These are phyloP conservation scores for Suaeda aralocaspica DNA, from an alignment of 148 eudicot species.

Conservation along the genomic window DNA sequence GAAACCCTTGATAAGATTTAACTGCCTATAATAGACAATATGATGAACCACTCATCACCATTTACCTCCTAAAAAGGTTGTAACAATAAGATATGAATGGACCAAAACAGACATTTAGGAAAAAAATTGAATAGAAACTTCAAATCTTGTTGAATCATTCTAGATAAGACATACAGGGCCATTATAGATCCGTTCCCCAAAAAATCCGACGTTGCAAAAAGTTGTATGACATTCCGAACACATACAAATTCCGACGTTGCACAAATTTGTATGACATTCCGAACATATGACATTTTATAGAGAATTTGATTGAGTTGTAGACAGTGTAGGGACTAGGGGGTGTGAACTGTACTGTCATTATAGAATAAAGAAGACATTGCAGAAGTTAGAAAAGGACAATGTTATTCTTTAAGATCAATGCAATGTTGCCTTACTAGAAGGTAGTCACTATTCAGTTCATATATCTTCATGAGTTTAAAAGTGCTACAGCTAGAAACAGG, in stretches of 20 bases:
- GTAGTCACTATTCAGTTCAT: too few relatives aligned
- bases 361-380: background rate
- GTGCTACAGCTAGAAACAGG: too few relatives aligned
- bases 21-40: slow-evolving; percentile 4
- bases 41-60: background rate
- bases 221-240: background rate
- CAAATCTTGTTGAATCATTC: too few relatives aligned
- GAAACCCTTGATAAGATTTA: background rate
- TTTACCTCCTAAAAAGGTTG: background rate
- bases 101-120: background rate
- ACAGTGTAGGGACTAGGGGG: too few relatives aligned
- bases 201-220: too few relatives aligned
- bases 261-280: background rate
- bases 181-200: background rate
- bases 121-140: background rate
- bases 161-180: too few relatives aligned
- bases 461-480: background rate
- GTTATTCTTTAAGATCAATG: background rate
- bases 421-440: background rate
- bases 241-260: background rate
- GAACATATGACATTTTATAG: background rate
- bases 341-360: background rate
- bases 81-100: background rate
- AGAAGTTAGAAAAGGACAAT: background rate
- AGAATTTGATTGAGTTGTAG: background rate